Evolutionary conservation across 78 protist species (phyloP), one percentile per base, ranked within the genome.

Genomic region (Thecamonas trahens): DNA sequence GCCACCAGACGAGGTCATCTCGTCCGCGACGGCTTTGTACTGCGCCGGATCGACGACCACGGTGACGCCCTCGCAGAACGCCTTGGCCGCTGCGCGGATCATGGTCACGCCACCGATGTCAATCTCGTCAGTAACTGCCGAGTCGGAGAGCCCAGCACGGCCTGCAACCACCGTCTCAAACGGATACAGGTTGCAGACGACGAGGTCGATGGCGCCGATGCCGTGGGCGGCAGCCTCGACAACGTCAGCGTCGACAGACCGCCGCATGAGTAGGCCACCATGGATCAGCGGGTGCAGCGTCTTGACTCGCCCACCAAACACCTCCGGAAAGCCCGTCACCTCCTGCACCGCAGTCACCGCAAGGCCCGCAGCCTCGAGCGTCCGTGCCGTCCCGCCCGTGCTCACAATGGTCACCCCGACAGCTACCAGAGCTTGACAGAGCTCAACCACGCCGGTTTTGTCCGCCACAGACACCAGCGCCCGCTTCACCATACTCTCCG

Each of bases 251-350:
- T 49, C 35, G 18, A 38, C 55, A 15, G 70, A 65, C 24, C 73
- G 62, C 38, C 77, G 42, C n/a, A 77, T 77, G 29, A 82, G 58
- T 38, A 82, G 38, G 7, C 81, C 93, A 44, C 93, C 93, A 59
- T 88, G 93, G 20, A 88, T 74, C 17, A 68, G 73, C 42, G 94
- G 94, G 84, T 89, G 94, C 55, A 89, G 71, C 0, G 94, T 84
- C 80, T 89, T 89, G 28, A 89, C 94, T 29, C 94, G 82, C 44
- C 91, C 91, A 40, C 71, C 91, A 54, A 13, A 54, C 74, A 84
- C 79, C 71, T 84, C 90, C 50, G 90, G 90, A 34, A 34, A 61
- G 60, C 70, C 64, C 26, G 90, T 84, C 34, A 75, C 34, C 64
- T 84, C 90, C 14, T 45, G 20, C 29, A 84, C 90, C 32, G 67